Conservation (phyloP, 202 grass and related monocot genomes). For the Setaria viridis region DNA sequence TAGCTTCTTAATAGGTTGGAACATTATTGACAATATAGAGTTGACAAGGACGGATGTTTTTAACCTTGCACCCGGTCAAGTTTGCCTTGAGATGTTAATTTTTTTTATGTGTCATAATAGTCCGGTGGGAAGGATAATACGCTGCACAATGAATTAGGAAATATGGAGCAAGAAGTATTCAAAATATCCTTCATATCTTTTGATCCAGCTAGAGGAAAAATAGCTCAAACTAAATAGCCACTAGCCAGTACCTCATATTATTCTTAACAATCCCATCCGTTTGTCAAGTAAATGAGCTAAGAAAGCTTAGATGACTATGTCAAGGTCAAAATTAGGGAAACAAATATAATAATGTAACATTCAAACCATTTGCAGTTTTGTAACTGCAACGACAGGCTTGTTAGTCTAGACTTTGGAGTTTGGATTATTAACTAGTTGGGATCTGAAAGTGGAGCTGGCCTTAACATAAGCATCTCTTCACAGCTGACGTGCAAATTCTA, state of each 20-base stretch:
- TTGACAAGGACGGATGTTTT: neutral
- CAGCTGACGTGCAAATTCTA: neutral
- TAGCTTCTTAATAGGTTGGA: constrained; percentile 1
- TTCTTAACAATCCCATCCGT: neutral
- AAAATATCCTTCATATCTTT: neutral
- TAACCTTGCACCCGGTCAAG: neutral
- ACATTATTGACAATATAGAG: neutral
- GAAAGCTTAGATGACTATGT: neutral
- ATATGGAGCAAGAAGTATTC: neutral
- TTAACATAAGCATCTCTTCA: neutral
- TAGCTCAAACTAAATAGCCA: neutral
- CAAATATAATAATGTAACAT: neutral
- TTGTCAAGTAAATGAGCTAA: neutral
- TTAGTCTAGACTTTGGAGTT: neutral
- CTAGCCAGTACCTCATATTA: neutral
- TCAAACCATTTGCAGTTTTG: neutral
- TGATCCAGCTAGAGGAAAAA: constrained; percentile 7
- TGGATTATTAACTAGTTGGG: neutral
- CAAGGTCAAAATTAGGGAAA: neutral
- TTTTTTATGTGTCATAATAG: neutral
- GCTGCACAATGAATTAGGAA: neutral
- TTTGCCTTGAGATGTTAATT: neutral
- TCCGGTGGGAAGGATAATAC: neutral
- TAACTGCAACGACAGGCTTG: neutral
- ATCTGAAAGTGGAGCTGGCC: constrained; percentile 11